Evolutionary conservation across 192 early-diverging fungal species (phyloP), one percentile per base, ranked within the genome.

Genomic region (Backusella mclennaniae): DNA sequence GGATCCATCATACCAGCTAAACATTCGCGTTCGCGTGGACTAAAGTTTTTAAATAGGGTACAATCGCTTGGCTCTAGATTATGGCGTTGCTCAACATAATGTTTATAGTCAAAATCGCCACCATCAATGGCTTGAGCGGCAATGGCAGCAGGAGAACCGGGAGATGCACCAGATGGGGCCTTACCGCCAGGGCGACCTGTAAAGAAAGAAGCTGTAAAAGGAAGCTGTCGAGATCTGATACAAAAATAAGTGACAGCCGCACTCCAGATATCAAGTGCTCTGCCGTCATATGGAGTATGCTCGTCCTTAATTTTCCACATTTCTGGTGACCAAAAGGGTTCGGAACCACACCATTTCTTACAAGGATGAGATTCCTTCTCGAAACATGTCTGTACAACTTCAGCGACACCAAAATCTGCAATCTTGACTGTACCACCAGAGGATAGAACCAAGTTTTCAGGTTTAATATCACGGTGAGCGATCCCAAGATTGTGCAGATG

Each of bases 251-350:
- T 96, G 42, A 97, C 93, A 70, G 94, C 97, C 19, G 96, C 90
- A 44, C 80, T 82, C 97, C 97, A 99, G 39, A 98, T 86, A 82
- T 99, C 97, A 17, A 96, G 92, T 31, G 89, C 84, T 77, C 94
- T 92, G 15, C 93, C 94, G 79, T 99, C 96, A 77, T 99, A 99
- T 72, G 95, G 93, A 74, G 91, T 91, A 70, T 81, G 82, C 3
- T 84, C 71, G 15, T 68, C 59, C 73, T 92, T 93, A 80, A 88
- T 86, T 2, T 33, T 66, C 75, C 93, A 95, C 84, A 88, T 90
- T 86, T 98, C 97, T 12, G 98, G 98, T n/a, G 97, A 96, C 87
- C 98, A 98, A 80, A 98, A 99, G 14, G 96, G 96, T 71, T 96
- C 96, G 21, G 93, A 95, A 29, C 98, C 98, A 80, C 95, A 96